Evolutionary conservation across 768 basidiomycete genomes (phyloP).

Genomic region (Candolleomyces aberdarensis): DNA sequence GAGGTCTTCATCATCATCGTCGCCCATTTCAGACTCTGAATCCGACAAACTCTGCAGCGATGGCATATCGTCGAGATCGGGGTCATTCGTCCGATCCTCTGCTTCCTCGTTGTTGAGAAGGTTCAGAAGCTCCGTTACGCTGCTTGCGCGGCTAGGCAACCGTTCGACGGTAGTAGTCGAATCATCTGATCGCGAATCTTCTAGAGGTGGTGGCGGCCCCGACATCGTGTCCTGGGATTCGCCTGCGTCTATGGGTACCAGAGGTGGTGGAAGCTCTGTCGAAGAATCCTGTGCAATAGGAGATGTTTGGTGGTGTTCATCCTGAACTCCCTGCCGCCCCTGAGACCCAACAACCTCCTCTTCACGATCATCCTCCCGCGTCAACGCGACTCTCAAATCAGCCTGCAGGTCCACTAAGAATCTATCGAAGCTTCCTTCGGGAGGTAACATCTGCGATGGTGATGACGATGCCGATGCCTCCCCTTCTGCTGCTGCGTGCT

Average conservation of each 20-base stretch:
- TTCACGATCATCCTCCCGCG: conserved; percentile 28
- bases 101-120: background rate
- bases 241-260: too few species aligned
- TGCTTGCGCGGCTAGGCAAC: too few species aligned
- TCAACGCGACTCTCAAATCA: conserved; percentile 65
- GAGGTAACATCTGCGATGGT: conserved; percentile 22
- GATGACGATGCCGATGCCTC: conserved; percentile 9
- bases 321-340: background rate
- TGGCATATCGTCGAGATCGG: conserved; percentile 20
- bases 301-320: background rate
- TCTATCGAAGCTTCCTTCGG: conserved; percentile 74
- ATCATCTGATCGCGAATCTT: too few species aligned
- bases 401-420: conserved; percentile 77
- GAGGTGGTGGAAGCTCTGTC: too few species aligned
- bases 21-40: conserved; percentile 8
- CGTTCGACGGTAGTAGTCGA: too few species aligned
- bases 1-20: conserved; percentile 6
- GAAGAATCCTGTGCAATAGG: background rate
- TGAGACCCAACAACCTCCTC: background rate
- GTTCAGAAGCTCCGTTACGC: too few species aligned
- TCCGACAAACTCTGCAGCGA: conserved; percentile 5
- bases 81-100: conserved; percentile 7
- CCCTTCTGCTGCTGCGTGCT: background rate
- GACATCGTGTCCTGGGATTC: too few species aligned
- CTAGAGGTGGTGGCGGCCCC: too few species aligned